phyloP scores from a whole-genome alignment of 2,329 filamentous ascomycete species.

The Gremmenia infestans region DNA sequence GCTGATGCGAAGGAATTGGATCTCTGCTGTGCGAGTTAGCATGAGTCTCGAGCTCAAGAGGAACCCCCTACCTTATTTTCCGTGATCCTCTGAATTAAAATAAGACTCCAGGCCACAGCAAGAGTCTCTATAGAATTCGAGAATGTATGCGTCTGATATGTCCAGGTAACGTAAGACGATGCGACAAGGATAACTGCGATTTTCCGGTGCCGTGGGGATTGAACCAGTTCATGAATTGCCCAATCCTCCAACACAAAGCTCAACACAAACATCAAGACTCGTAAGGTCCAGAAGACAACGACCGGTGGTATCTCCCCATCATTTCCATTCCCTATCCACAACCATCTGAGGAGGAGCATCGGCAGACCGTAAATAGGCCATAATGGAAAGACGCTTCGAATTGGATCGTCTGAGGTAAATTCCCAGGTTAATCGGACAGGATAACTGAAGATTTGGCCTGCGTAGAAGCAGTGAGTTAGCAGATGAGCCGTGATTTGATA shows the following conservation, averaged over 20 bases:
- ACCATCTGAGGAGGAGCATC: slow-evolving; percentile 87
- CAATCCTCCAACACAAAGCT: slow-evolving; percentile 98
- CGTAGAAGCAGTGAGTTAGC: slow-evolving; percentile 10
- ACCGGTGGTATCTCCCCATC: slow-evolving; percentile 76
- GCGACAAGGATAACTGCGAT: slow-evolving; percentile 79
- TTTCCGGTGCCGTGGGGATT: slow-evolving; percentile 64
- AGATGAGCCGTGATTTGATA: neutral
- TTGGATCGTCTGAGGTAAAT: slow-evolving; percentile 81
- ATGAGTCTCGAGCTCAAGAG: neutral
- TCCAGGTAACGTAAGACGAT: slow-evolving; percentile 98
- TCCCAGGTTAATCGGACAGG: slow-evolving; percentile 92
- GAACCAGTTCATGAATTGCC: slow-evolving; percentile 89
- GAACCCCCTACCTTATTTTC: slow-evolving; percentile 63
- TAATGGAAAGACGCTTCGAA: slow-evolving; percentile 93
- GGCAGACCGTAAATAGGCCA: slow-evolving; percentile 94
- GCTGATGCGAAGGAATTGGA: slow-evolving; percentile 72
- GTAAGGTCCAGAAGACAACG: slow-evolving; percentile 82
- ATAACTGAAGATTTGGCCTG: slow-evolving; percentile 90
- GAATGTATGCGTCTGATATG: slow-evolving; percentile 96
- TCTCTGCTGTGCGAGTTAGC: slow-evolving; percentile 49
- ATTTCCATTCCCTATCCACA: slow-evolving; percentile 79
- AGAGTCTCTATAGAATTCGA: slow-evolving; percentile 96
- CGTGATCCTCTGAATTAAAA: slow-evolving; percentile 82
- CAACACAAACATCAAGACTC: slow-evolving; percentile 85
- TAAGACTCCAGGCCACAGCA: slow-evolving; percentile 86